Conservation (phyloP, 345 rosid genomes). For the Theobroma cacao region DNA sequence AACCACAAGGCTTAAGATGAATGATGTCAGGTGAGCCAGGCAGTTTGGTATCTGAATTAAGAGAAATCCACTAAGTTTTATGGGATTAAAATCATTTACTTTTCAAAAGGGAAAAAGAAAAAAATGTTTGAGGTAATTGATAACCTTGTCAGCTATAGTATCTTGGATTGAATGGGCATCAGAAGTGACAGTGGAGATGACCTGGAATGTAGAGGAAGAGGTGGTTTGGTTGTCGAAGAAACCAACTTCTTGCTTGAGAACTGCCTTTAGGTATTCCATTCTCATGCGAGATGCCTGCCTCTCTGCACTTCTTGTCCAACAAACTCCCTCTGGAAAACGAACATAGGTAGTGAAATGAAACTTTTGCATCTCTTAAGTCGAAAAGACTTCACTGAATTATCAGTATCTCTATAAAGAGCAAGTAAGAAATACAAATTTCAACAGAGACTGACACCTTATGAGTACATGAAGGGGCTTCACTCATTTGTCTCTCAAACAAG, state of each 20-base stretch:
- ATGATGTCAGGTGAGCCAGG: conserved; percentile 28
- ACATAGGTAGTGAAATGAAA: neutral
- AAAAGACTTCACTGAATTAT: neutral
- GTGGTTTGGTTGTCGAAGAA: conserved; percentile 43
- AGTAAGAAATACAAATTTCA: neutral
- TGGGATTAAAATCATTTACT: neutral
- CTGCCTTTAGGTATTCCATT: conserved; percentile 41
- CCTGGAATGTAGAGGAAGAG: conserved; percentile 37
- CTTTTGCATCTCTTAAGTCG: neutral
- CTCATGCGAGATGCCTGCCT: conserved; percentile 51
- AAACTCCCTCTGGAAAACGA: conserved; percentile 42
- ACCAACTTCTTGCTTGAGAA: conserved; percentile 50
- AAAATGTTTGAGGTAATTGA: neutral
- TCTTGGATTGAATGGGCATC: conserved; percentile 50
- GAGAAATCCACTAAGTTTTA: neutral
- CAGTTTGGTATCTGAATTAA: conserved; percentile 11
- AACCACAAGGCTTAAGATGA: conserved; percentile 33
- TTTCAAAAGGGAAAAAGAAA: neutral
- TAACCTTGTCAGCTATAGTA: conserved; percentile 46
- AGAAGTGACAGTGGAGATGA: conserved; percentile 41
- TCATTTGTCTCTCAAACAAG: neutral
- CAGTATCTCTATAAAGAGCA: neutral
- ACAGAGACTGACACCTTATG: neutral
- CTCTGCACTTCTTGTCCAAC: conserved; percentile 59
- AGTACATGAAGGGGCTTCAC: neutral